A percentile compares a stretch with the other conserved stretches of the same genome.
These are phyloP conservation scores for Globisporangium rhizosaccharum DNA, from an alignment of 352 stramenopile species.

Conservation along the genomic window DNA sequence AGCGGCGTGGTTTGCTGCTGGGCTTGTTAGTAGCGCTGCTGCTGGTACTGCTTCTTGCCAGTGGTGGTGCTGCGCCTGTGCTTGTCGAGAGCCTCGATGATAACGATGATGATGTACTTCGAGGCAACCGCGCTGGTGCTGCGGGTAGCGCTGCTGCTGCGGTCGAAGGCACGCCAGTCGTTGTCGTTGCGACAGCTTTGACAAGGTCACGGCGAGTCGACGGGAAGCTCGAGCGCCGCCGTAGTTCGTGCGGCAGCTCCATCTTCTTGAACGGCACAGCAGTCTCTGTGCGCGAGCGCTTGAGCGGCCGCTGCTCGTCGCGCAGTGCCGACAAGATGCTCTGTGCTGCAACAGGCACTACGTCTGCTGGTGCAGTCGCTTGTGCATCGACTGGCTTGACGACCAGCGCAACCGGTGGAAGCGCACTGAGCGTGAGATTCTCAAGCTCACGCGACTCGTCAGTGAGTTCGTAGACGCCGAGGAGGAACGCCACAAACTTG, in stretches of 20 bases:
- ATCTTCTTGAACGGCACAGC: constrained; percentile 48
- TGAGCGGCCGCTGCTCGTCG: constrained; percentile 42
- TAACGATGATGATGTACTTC: constrained; percentile 2
- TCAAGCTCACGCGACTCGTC: constrained; percentile 24
- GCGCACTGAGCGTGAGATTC: constrained; percentile 8
- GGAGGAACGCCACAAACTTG: constrained; percentile 41
- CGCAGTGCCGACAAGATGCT: constrained; percentile 67
- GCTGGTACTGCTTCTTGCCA: not conserved
- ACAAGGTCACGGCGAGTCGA: constrained; percentile 9
- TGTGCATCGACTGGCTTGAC: not conserved
- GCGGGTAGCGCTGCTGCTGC: constrained; percentile 13
- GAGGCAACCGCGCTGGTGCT: constrained; percentile 11
- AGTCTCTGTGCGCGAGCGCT: constrained; percentile 28
- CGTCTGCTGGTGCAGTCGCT: not conserved
- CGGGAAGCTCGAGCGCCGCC: constrained; percentile 12
- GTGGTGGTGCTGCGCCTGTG: not conserved
- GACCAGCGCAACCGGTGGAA: constrained; percentile 10
- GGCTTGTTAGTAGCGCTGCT: not conserved
- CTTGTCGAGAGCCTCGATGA: not conserved
- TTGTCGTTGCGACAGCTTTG: constrained; percentile 1
- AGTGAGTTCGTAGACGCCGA: constrained; percentile 51
- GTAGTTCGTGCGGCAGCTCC: constrained; percentile 12
- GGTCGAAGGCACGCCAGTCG: constrained; percentile 3
- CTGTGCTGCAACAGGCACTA: constrained; percentile 4
- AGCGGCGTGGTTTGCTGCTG: constrained; percentile 1